These are phyloP conservation scores for Euphorbia tirucalli DNA, from an alignment of 345 rosid species.

Conservation along the genomic window DNA sequence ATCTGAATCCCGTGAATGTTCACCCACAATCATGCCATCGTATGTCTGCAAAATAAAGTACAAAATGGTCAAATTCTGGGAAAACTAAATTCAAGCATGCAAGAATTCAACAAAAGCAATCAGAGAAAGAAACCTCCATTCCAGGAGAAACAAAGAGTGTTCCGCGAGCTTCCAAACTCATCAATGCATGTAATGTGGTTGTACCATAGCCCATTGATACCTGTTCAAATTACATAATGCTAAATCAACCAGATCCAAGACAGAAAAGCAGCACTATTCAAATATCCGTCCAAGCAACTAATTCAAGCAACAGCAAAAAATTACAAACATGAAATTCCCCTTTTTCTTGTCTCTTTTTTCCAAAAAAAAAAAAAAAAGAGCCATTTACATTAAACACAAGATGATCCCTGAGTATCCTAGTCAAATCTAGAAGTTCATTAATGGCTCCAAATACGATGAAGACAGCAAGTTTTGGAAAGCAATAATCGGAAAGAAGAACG, in stretches of 20 bases:
- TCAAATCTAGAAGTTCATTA: background rate
- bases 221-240: constrained; percentile 42
- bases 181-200: constrained; percentile 77
- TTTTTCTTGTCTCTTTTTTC: background rate
- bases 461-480: too few species aligned
- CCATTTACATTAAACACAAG: too few species aligned
- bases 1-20: constrained; percentile 92
- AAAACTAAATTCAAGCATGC: background rate
- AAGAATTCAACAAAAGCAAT: background rate
- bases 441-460: too few species aligned
- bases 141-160: constrained; percentile 82
- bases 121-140: constrained; percentile 52
- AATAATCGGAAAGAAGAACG: too few species aligned
- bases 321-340: too few species aligned
- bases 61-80: background rate
- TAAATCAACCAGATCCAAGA: constrained; percentile 12
- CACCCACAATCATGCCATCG: constrained; percentile 98
- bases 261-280: background rate
- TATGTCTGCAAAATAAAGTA: constrained; percentile 59
- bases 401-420: constrained; percentile 3
- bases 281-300: constrained; percentile 3
- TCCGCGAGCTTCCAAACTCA: constrained; percentile 96
- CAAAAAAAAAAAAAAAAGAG: background rate
- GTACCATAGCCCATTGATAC: constrained; percentile 92
- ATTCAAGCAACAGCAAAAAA: too few species aligned